phyloP scores from a whole-genome alignment of 2,329 filamentous ascomycete species.

The Mollisia scopiformis region DNA sequence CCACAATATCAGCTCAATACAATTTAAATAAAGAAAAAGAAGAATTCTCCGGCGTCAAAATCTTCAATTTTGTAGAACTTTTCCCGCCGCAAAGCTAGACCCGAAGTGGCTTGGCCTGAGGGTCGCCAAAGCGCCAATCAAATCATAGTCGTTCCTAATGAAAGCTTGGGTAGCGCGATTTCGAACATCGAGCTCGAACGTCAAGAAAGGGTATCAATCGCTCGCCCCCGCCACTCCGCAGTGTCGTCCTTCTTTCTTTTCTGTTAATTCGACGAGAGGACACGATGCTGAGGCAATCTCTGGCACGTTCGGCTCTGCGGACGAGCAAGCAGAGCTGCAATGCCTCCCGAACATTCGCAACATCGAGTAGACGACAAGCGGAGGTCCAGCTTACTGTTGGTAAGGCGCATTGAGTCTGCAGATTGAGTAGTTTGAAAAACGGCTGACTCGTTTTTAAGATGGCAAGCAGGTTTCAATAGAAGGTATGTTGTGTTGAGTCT shows the following conservation, averaged over 20 bases:
- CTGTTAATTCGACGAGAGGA: slow-evolving; percentile 56
- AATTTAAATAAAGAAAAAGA: slow-evolving; percentile 52
- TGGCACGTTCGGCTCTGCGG: slow-evolving; percentile 71
- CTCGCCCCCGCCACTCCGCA: slow-evolving; percentile 22
- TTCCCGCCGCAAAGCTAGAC: not conserved
- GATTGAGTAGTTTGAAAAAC: slow-evolving; percentile 22
- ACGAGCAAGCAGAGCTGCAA: slow-evolving; percentile 59
- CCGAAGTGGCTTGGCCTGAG: not conserved
- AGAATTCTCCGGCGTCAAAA: slow-evolving; percentile 27
- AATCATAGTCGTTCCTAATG: not conserved
- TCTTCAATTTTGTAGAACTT: slow-evolving; percentile 24
- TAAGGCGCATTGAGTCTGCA: slow-evolving; percentile 50
- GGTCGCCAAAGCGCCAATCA: not conserved
- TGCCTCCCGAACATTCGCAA: slow-evolving; percentile 79
- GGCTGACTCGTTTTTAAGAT: slow-evolving; percentile 59
- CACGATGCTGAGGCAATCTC: slow-evolving; percentile 70
- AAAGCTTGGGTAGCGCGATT: not conserved
- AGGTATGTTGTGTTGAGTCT: slow-evolving; percentile 59
- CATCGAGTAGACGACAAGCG: slow-evolving; percentile 75
- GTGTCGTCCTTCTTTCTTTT: slow-evolving; percentile 37
- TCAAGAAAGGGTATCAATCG: slow-evolving; percentile 27
- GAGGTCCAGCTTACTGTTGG: slow-evolving; percentile 98
- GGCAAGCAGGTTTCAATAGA: slow-evolving; percentile 98
- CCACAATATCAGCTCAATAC: slow-evolving; percentile 75
- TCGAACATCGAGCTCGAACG: slow-evolving; percentile 16